Evolutionary conservation across 2,329 filamentous ascomycete genomes (phyloP), one percentile per base, ranked within the genome.

Genomic region (Microcera coccophila): DNA sequence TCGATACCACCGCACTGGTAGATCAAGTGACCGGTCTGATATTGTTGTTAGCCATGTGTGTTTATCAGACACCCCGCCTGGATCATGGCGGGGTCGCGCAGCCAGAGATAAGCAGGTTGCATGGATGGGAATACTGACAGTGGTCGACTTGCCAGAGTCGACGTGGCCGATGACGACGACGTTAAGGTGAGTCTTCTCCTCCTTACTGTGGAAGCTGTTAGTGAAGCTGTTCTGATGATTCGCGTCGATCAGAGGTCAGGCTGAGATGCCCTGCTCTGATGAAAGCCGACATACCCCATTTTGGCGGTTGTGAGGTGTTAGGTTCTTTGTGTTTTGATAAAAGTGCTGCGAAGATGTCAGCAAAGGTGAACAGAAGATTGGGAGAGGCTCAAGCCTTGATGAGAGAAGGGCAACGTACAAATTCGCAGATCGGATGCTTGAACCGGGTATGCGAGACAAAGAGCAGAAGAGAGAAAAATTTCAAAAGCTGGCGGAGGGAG

Each of bases 1-100:
- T 98, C 93, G 71, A 97, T 98, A 89, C 93, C 93, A 86, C 93
- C 93, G 82, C 93, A 97, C 87, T 98, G 91, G 90, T 97, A 97
- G 87, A 98, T 97, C 84, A 98, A 85, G 81, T 91, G 84, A 74
- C 84, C 82, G 65, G 75, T 86, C 72, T 73, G 62, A 65, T 59
- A 61, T 59, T 52, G 62, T 48, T 62, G 49, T 65, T 44, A 57
- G 57, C 47, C 52, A 45, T 3, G 1, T 18, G 42, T 29, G 20
- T 10, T 7, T 26, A 4, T 28, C 14, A 5, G 17, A 18, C 20
- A 31, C 43, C 43, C 50, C 52, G 43, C 50, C 20, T 28, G 37
- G 38, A 37, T 26, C 11, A 18, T 48, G 42, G 53, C 49, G 40
- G 51, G 50, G 42, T 42, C 42, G 29, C 26, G 29, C 38, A 36